Evolutionary conservation across 176 grass and related monocot genomes (phyloP), one percentile per base, ranked within the genome.

Genomic region (Phragmites australis): DNA sequence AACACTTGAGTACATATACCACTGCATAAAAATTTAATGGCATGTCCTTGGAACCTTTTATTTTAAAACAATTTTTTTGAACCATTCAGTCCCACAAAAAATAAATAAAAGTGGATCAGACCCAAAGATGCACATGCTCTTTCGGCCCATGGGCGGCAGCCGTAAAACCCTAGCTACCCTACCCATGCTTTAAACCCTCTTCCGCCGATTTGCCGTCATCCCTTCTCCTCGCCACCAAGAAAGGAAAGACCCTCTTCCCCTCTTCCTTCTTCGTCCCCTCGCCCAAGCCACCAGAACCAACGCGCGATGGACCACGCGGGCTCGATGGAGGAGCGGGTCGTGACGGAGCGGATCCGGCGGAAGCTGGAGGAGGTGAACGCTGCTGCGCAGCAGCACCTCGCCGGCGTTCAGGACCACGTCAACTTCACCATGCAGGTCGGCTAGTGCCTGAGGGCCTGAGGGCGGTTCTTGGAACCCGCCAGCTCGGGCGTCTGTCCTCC

Each of bases 371-470:
- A 94, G 74, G 95, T 98, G 27, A 98, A 94, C 74, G 50, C 65
- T 17, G 84, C 88, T 15, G 92, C 90, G 45, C 78, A 98, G 84
- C 55, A 79, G 65, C 90, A 94, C 25, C 95, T 98, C 74, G 72
- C 79, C 59, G 72, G 56, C 77, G 81, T 98, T 77, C 95, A 94
- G 83, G 95, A 98, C 81, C 92, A 98, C 54, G 92, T 94, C 78
- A 98, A 94, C 82, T 98, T 98, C 86, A 98, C 83, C 13, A 65
- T 98, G 90, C 95, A 98, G 90, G 95, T 88, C 15, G 44, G 8
- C 9, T 1, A 6, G 43, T 30, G 11, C 21, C 6, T 10, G 4
- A 2, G 45, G 9, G 19, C 19, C 30, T 10, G 18, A 9, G 22
- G 43, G 5, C 12, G 31, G 5, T 68, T 80, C 65, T 69, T 48